A percentile compares a stretch with the other conserved stretches of the same genome.
Conservation (phyloP, 2,329 filamentous ascomycete genomes). For the Aureobasidium vineae region DNA sequence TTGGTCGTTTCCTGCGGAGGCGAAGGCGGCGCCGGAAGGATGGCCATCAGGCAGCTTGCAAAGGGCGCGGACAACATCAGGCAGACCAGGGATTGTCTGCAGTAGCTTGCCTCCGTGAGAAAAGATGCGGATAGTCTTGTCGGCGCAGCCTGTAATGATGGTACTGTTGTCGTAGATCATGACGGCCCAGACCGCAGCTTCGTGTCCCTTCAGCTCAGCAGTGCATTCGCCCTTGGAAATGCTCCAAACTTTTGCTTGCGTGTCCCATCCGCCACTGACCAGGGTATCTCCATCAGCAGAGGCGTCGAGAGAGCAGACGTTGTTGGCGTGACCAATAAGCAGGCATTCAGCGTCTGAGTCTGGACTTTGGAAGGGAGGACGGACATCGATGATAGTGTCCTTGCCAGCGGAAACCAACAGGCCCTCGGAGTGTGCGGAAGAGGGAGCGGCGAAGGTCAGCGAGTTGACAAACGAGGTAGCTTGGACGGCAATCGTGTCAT, state of each 20-base stretch:
- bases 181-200: constrained; percentile 87
- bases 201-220: constrained; percentile 69
- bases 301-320: constrained; percentile 83
- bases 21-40: constrained; percentile 83
- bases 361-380: constrained; percentile 64
- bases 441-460: constrained; percentile 71
- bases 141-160: constrained; percentile 79
- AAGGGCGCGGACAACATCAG: constrained; percentile 84
- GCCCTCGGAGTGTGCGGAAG: constrained; percentile 67
- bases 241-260: constrained; percentile 80
- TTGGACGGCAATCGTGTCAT: constrained; percentile 73
- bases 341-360: constrained; percentile 80
- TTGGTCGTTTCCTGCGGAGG: constrained; percentile 90
- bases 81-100: constrained; percentile 65
- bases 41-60: constrained; percentile 75
- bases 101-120: constrained; percentile 63
- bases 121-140: constrained; percentile 85
- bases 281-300: constrained; percentile 69
- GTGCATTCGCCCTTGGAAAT: constrained; percentile 82
- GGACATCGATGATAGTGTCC: constrained; percentile 89
- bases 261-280: constrained; percentile 93
- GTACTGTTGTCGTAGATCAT: constrained; percentile 75
- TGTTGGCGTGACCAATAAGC: constrained; percentile 80
- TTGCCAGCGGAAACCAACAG: constrained; percentile 84
- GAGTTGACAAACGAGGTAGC: constrained; percentile 86